Base-by-base conservation (phyloP, 2,329 filamentous ascomycete species). In the Triangularia setosa region DNA sequence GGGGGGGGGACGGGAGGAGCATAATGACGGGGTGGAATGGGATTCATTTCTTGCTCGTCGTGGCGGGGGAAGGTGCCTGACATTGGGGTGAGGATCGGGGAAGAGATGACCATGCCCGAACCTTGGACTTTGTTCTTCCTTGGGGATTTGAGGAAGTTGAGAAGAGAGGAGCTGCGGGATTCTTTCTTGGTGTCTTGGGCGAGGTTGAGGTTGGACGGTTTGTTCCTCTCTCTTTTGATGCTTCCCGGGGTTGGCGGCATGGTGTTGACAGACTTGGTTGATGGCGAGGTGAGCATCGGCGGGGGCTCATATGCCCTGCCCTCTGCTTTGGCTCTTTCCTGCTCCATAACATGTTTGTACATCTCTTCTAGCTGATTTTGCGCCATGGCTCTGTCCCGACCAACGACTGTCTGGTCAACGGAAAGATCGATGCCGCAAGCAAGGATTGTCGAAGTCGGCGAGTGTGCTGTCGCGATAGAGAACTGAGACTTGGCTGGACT, bases 331-430 rank as follows among this genome's bases (percentile, higher is more conserved):
- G 86, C 86, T 64, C 84, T 86, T 72, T 97, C 93, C 71, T 96
- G 91, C 75, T 93, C 92, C 88, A 97, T 90, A 68, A 97, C 93
- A 70, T 93, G 90, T 67, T 89, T 92, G 78, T 97, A 98, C 75
- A 98, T 87, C 71, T 91, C 87, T 76, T 97, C 93, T 76, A 97
- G 87, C 75, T 97, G 91, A 69, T 89, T 83, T 76, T 95, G 88
- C 68, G 91, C 88, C 79, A 89, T 89, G 72, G 84, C 83, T 74
- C 85, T 87, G 77, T 97, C 91, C 65, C 86, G 84, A 65, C 89
- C 85, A 24, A 97, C 84, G 16, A 97, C 84, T 65, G 83, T 84
- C 65, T 90, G 87, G 75, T 97, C 92, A 65, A 97, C 91, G 23
- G 86, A 87, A 16, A 83, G 84, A 65, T 91, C 87, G 64, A 88